A percentile compares a stretch with the other conserved stretches of the same genome.
These are phyloP conservation scores for Starmerella bombi DNA, from an alignment of 805 yeast species.

Conservation along the genomic window DNA sequence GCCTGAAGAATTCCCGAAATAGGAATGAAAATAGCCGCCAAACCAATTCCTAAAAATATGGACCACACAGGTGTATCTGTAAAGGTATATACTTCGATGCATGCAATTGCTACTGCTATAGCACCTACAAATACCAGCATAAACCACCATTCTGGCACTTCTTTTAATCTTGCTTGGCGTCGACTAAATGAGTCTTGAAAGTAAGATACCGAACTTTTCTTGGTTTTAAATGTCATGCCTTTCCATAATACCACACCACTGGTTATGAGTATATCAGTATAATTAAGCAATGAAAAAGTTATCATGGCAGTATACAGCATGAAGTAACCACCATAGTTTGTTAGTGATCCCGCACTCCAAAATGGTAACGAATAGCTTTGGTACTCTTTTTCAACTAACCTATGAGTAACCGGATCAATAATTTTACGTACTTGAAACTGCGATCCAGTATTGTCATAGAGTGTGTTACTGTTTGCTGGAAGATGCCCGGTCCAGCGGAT, in stretches of 20 bases:
- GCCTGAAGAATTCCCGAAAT: conserved; percentile 43
- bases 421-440: conserved; percentile 34
- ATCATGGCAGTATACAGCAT: conserved; percentile 44
- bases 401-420: conserved; percentile 33
- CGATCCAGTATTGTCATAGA: conserved; percentile 34
- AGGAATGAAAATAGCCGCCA: conserved; percentile 48
- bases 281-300: conserved; percentile 33
- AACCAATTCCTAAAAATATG: conserved; percentile 43
- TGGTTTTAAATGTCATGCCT: conserved; percentile 16
- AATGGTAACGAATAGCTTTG: conserved; percentile 54
- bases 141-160: conserved; percentile 66
- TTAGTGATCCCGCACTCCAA: conserved; percentile 48
- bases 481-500: conserved; percentile 39
- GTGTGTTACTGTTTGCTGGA: conserved; percentile 37
- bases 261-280: conserved; percentile 29
- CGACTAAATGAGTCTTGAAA: conserved; percentile 27
- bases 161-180: conserved; percentile 40
- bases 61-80: conserved; percentile 52
- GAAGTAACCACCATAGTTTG: conserved; percentile 46
- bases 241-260: not conserved
- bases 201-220: not conserved
- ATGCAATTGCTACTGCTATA: conserved; percentile 33
- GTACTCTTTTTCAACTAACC: conserved; percentile 36
- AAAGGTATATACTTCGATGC: conserved; percentile 30
- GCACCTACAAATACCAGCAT: conserved; percentile 33